Base-by-base conservation (phyloP, 73 alveolate genomes). In the Paramecium caudatum region DNA sequence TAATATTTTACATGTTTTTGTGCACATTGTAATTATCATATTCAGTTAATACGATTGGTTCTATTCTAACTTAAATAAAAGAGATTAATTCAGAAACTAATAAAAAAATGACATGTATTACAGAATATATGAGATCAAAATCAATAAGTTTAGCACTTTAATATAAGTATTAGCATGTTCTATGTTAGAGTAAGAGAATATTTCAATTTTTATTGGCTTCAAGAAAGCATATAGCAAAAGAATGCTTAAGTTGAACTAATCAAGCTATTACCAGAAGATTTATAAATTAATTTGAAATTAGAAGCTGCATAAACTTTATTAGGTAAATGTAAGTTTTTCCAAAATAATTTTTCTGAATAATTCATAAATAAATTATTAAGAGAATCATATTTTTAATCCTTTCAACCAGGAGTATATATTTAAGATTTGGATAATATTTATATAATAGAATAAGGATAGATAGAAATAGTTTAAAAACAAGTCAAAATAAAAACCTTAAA, bases 31-130 rank as follows among this genome's bases (percentile, higher is more conserved):
- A 68, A 36, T 43, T 68, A 16, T 68, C 84, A 0, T 83, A 83
- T 55, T 47, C 85, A 4, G 82, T 83, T 0, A 83, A 83, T 47
- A 83, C 85, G 2, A 83, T 83, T 9, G 92, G 92, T 37, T n/a
- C 92, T 0, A 83, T 83, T 55, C 61, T 83, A 10, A 17, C 36
- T 10, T 3, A 83, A 27, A 25, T 83, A 61, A 83, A 55, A 17
- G 82, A 83, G 21, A 70, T 36, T 16, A 70, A 50, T 49, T 55
- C 49, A 32, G 32, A 83, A 83, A 83, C 33, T 1, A 19, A 55
- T 34, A 46, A 48, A 17, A 83, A 83, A 39, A 36, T 83, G 27
- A 37, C 69, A 55, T 17, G 30, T 21, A 45, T 83, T 61, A 83
- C 63, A 5, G 68, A 70, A 36, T 63, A 83, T 21, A 83, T 83